Evolutionary conservation across 2,329 filamentous ascomycete species (phyloP), one percentile per base, ranked within the genome.

Genomic region (Fusarium vanettenii): DNA sequence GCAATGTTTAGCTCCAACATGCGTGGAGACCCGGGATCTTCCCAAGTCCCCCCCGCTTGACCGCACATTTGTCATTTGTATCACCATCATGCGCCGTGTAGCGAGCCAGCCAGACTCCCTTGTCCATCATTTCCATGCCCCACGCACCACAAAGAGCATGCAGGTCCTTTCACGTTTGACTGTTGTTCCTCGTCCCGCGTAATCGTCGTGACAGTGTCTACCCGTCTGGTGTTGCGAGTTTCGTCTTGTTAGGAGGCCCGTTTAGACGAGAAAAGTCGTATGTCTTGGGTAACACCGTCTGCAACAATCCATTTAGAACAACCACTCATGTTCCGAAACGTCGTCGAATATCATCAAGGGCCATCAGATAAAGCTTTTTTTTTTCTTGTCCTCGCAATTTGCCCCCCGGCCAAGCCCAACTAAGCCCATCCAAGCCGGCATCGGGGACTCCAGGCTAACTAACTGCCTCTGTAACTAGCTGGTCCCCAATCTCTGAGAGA

Each of bases 131-230:
- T 60, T 25, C 35, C 29, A 33, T 61, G 61, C 39, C 65, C 68
- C 72, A 75, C 64, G 57, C 43, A 69, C 71, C 57, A 62, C 68
- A 66, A 66, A 74, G 68, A 74, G 71, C 68, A 74, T 74, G 71
- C 72, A 75, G 72, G 45, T 72, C 39, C 59, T 57, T 50, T 50
- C 22, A 50, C 5, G 45, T 29, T 52, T 29, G 48, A 52, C 11
- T 31, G 16, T 45, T 48, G 16, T n/a, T 52, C 16, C 25, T 25
- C 16, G 11, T 13, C 11, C 43, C 11, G 20, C 22, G 20, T 14
- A 52, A 50, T 50, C 22, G 45, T 13, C 10, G 18, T 31, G 48
- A 29, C 27, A 29, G 48, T 31, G 27, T 29, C 16, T 52, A 27
- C 29, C 29, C 29, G 27, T 18, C 18, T 52, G 48, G 48, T 29